These are phyloP conservation scores for Rhododendron vialii DNA, from an alignment of 148 eudicot genomes.

Conservation along the genomic window DNA sequence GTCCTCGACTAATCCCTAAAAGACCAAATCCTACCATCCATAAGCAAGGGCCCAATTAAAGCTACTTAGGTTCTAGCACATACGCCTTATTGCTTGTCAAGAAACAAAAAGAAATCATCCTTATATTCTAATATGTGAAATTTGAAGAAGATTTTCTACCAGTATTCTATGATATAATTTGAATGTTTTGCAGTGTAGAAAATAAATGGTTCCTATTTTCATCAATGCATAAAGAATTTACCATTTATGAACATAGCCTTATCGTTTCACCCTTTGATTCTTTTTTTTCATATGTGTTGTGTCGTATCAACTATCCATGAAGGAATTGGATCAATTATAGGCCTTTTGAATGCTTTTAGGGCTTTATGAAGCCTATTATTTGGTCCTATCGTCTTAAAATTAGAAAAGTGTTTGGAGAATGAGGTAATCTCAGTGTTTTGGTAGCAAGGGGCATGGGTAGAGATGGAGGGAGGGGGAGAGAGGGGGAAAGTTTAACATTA, in stretches of 20 bases:
- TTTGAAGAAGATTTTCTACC: background rate
- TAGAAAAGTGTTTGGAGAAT: too few relatives aligned
- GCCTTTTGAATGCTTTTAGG: background rate
- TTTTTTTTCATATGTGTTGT: background rate
- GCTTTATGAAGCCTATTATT: background rate
- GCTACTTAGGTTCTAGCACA: background rate
- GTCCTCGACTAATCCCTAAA: background rate
- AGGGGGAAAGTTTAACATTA: background rate
- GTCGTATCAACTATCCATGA: background rate
- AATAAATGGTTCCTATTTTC: background rate
- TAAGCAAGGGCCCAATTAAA: background rate
- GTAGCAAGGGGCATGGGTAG: too few relatives aligned
- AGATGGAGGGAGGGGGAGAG: background rate
- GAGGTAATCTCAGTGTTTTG: too few relatives aligned
- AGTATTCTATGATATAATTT: background rate
- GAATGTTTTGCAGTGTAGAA: background rate
- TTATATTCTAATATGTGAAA: background rate
- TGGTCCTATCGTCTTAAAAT: too few relatives aligned
- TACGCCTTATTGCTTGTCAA: background rate
- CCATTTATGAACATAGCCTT: background rate
- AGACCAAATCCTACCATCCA: background rate
- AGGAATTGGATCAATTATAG: background rate
- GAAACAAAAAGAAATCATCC: background rate
- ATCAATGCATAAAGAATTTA: background rate
- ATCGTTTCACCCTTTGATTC: background rate